Percentiles rank a stretch among this genome's conserved stretches.
Evolutionary conservation across 2,329 filamentous ascomycete genomes (phyloP).

Genomic region (Aspergillus melleus): DNA sequence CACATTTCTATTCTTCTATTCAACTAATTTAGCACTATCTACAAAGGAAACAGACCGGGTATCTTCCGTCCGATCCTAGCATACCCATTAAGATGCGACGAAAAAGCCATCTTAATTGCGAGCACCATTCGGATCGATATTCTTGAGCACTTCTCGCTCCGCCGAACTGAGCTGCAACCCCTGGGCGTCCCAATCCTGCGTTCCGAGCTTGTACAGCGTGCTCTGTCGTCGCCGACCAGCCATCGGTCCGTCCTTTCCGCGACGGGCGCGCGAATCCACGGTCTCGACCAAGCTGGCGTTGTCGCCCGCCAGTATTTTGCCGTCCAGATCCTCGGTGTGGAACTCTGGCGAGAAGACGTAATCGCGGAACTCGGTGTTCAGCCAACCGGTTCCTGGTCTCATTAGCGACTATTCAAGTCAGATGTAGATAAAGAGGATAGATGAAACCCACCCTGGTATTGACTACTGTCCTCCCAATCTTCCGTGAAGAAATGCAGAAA

Average conservation of each 20-base stretch:
- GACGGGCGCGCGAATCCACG: slow-evolving; percentile 40
- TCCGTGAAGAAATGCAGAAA: slow-evolving; percentile 83
- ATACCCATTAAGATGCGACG: not conserved
- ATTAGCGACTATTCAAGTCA: not conserved
- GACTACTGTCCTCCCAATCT: slow-evolving; percentile 67
- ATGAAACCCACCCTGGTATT: slow-evolving; percentile 43
- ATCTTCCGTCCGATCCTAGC: not conserved
- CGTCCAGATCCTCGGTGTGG: slow-evolving; percentile 49
- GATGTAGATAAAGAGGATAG: not conserved
- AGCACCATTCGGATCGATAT: slow-evolving; percentile 7
- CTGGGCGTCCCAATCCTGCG: slow-evolving; percentile 46
- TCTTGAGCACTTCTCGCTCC: slow-evolving; percentile 36
- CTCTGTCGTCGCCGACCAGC: slow-evolving; percentile 39
- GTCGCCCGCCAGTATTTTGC: slow-evolving; percentile 35
- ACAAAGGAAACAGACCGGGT: not conserved
- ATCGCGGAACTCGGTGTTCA: slow-evolving; percentile 70
- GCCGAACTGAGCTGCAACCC: slow-evolving; percentile 40
- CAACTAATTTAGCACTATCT: not conserved
- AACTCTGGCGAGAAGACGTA: slow-evolving; percentile 62
- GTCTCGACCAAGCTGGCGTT: slow-evolving; percentile 46
- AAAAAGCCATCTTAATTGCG: not conserved
- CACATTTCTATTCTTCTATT: not conserved
- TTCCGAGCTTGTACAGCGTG: slow-evolving; percentile 39
- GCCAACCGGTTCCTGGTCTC: slow-evolving; percentile 66
- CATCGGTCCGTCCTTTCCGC: slow-evolving; percentile 38